Percentiles rank a stretch among this genome's conserved stretches.
phyloP scores from a whole-genome alignment of 2,329 filamentous ascomycete genomes.

The Fusarium succisae region DNA sequence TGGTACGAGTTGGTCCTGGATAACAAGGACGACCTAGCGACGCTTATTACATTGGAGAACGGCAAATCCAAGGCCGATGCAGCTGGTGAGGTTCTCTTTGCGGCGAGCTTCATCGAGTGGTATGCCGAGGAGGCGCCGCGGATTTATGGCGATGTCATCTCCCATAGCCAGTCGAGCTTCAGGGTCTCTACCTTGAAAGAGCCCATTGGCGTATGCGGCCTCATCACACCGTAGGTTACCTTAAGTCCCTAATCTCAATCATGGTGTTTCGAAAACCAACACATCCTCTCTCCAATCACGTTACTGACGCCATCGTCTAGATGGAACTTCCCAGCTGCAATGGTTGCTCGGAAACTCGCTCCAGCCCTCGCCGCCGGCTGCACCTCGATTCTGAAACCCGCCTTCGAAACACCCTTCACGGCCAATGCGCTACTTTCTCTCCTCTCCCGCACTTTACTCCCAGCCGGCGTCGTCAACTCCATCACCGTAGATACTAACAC shows the following conservation, averaged over 20 bases:
- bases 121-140: slow-evolving; percentile 61
- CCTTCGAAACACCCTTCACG: not conserved
- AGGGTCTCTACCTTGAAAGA: slow-evolving; percentile 69
- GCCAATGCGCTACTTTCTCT: not conserved
- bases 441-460: not conserved
- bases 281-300: not conserved
- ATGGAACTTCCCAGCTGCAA: not conserved
- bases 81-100: slow-evolving; percentile 65
- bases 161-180: slow-evolving; percentile 66
- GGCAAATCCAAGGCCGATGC: slow-evolving; percentile 72
- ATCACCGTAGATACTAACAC: slow-evolving; percentile 74
- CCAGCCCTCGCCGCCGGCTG: not conserved
- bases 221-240: slow-evolving; percentile 39
- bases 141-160: slow-evolving; percentile 66
- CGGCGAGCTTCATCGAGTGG: slow-evolving; percentile 68
- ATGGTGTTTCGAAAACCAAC: not conserved
- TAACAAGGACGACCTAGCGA: slow-evolving; percentile 71
- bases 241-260: not conserved
- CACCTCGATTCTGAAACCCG: not conserved
- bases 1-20: slow-evolving; percentile 73
- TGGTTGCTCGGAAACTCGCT: not conserved
- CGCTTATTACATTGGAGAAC: slow-evolving; percentile 74
- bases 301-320: not conserved
- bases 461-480: slow-evolving; percentile 56
- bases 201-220: slow-evolving; percentile 45